Evolutionary conservation across 805 yeast species (phyloP), one percentile per base, ranked within the genome.

Genomic region (Zygosaccharomyces kombuchaensis): DNA sequence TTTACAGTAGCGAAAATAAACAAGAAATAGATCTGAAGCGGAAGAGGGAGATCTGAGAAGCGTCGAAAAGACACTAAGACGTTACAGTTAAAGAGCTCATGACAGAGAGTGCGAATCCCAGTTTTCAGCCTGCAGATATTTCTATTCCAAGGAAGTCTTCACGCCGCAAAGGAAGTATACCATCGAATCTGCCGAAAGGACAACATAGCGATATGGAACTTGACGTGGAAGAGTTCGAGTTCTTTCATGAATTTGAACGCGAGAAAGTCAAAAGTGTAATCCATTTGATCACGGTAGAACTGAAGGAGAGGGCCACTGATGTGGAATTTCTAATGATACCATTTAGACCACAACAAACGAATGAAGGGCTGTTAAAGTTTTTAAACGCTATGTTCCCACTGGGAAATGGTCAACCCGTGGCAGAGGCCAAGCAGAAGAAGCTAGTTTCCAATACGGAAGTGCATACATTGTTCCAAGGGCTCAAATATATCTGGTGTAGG

Each of bases 401-500:
- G 36, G 87, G 87, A 0, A 66, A 71, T 51, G 67, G 74, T 9
- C 59, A 60, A 30, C 71, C 74, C 21, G 67, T 82, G 19, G 58
- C 72, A 2, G 73, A 73, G 23, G 66, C 67, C 4, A 58, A 79
- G 32, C 67, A 70, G 31, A 44, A 47, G 23, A 63, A 69, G 22
- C 69, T 75, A 2, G 70, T 85, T 4, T 62, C 71, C 39, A 57
- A 69, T 40, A 73, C 82, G 0, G 88, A 86, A 53, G 87, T 80
- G 45, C 82, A 77, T 62, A 83, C 90, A 1, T 67, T 89, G 34
- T 79, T 85, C 30, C 76, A 87, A 46, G 83, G 83, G 1, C 69
- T 89, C 48, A 88, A 87, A 60, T 89, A 86, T 66, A 71, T 87
- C 37, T 89, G 97, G 97, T 78, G 90, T 49, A 72, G 97, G 47